These are phyloP conservation scores for Wickerhamomyces strasburgensis DNA, from an alignment of 805 yeast species.

Conservation along the genomic window DNA sequence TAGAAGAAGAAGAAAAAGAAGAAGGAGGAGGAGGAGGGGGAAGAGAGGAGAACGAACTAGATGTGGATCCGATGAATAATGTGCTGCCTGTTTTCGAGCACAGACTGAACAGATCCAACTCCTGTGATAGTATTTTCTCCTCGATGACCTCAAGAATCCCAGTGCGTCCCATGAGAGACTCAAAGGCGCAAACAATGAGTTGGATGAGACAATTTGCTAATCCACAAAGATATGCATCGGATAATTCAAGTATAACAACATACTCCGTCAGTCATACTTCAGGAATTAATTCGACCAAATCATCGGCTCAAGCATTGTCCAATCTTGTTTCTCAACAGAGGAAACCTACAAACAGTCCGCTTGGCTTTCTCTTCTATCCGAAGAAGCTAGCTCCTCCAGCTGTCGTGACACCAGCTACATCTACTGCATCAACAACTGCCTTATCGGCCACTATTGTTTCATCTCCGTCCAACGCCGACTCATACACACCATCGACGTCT, in stretches of 20 bases:
- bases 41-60: background rate
- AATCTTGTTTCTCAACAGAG: constrained; percentile 11
- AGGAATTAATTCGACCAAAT: background rate
- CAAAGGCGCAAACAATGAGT: constrained; percentile 20
- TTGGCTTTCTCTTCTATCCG: constrained; percentile 12
- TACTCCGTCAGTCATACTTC: constrained; percentile 3
- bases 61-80: background rate
- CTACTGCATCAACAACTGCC: background rate
- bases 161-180: constrained; percentile 15
- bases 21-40: background rate
- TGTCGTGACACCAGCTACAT: constrained; percentile 2
- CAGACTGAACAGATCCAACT: constrained; percentile 25
- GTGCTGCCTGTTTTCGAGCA: constrained; percentile 21
- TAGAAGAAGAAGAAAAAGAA: background rate
- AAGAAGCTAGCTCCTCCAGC: constrained; percentile 4
- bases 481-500: no score
- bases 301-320: constrained; percentile 9
- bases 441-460: constrained; percentile 1
- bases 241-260: constrained; percentile 7
- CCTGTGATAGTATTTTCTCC: constrained; percentile 26
- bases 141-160: constrained; percentile 21
- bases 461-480: constrained; percentile 2
- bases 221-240: constrained; percentile 1
- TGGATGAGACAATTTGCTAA: constrained; percentile 24
- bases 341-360: constrained; percentile 3